phyloP scores from a whole-genome alignment of 805 yeast genomes.

The Debaryomyces castellii region DNA sequence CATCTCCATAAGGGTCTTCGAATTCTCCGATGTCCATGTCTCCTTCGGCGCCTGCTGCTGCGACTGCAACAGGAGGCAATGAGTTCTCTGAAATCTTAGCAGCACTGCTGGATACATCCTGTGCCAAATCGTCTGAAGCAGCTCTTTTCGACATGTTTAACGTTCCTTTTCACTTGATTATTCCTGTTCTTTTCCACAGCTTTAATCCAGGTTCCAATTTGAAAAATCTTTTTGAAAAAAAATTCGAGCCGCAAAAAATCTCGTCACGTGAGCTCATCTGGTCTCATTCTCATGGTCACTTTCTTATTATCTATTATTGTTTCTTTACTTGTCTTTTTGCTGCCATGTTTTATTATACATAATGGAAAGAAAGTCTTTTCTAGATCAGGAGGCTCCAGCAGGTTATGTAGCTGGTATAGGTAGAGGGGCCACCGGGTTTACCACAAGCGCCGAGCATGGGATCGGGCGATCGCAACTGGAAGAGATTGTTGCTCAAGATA shows the following conservation, averaged over 20 bases:
- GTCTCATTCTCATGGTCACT: background rate
- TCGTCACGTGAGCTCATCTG: background rate
- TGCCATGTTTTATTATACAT: background rate
- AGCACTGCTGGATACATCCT: conserved; percentile 25
- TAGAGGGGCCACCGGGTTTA: conserved; percentile 92
- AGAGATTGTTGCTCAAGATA: conserved; percentile 14
- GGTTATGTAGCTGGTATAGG: conserved; percentile 93
- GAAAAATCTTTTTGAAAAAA: background rate
- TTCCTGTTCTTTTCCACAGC: background rate
- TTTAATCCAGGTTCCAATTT: background rate
- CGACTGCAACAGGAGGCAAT: conserved; percentile 38
- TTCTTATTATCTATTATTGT: too few species aligned
- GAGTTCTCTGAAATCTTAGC: conserved; percentile 36
- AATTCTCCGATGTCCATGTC: conserved; percentile 76
- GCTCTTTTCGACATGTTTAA: conserved; percentile 52
- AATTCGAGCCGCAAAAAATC: conserved; percentile 1
- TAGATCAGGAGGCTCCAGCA: conserved; percentile 83
- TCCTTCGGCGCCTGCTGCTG: conserved; percentile 18
- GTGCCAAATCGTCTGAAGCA: conserved; percentile 33
- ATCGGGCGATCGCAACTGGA: conserved; percentile 8
- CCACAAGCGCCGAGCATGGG: conserved; percentile 68
- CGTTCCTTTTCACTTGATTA: background rate
- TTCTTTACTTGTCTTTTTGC: background rate
- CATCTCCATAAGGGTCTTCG: conserved; percentile 89
- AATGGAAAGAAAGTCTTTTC: conserved; percentile 61